A percentile compares a stretch with the other conserved stretches of the same genome.
Evolutionary conservation across 495 filamentous ascomycete genomes (phyloP).

Genomic region (Neurospora sp.): DNA sequence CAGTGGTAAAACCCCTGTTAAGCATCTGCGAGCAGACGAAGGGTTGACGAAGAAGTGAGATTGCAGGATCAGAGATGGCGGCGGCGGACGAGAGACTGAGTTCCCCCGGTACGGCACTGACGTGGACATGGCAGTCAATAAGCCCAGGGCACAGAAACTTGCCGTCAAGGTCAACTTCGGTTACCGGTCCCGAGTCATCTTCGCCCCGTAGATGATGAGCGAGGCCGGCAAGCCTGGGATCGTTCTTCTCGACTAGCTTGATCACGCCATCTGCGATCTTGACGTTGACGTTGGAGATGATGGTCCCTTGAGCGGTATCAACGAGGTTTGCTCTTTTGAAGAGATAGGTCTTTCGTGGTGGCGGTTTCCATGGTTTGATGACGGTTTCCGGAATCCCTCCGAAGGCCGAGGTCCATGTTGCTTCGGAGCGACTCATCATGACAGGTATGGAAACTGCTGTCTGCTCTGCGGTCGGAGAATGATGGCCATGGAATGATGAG

Average conservation of each 20-base stretch:
- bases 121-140: slow-evolving; percentile 51
- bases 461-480: not conserved
- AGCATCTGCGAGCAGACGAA: slow-evolving; percentile 40
- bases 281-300: slow-evolving; percentile 19
- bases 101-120: slow-evolving; percentile 36
- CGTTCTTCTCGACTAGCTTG: not conserved
- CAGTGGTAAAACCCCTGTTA: slow-evolving; percentile 42
- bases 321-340: slow-evolving; percentile 26
- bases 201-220: not conserved
- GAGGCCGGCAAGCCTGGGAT: not conserved
- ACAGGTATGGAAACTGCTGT: not conserved
- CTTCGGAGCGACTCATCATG: not conserved
- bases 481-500: not conserved
- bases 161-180: slow-evolving; percentile 28
- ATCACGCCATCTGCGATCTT: slow-evolving; percentile 19
- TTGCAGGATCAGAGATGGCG: slow-evolving; percentile 1
- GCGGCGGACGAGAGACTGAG: slow-evolving; percentile 11
- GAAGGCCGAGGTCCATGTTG: not conserved
- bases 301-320: slow-evolving; percentile 18
- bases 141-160: slow-evolving; percentile 45
- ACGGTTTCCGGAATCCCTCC: slow-evolving; percentile 5
- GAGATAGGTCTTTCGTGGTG: slow-evolving; percentile 13
- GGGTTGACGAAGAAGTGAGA: slow-evolving; percentile 30
- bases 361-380: slow-evolving; percentile 29
- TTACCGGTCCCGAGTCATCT: slow-evolving; percentile 3